Conservation (phyloP, 129 eudicot species). For the Erigeron canadensis region DNA sequence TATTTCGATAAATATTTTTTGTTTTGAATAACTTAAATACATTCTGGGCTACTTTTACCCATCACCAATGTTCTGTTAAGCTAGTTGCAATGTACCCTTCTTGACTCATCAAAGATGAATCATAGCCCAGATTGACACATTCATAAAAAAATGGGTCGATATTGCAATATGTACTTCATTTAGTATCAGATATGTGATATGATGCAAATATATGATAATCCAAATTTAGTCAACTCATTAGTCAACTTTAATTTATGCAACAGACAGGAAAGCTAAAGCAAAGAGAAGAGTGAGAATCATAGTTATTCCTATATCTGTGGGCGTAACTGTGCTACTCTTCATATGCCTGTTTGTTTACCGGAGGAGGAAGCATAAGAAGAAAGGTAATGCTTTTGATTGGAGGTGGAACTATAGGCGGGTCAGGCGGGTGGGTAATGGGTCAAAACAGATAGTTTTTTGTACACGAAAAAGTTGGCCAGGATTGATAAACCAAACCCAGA, state of each 20-base stretch:
- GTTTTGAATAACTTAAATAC: too few relatives aligned
- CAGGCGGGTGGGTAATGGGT: too few relatives aligned
- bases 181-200: not conserved
- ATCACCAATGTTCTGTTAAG: not conserved
- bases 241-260: not conserved
- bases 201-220: too few relatives aligned
- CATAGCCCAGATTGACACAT: too few relatives aligned
- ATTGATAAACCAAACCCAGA: too few relatives aligned
- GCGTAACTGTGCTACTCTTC: constrained; percentile 17
- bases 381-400: constrained; percentile 15
- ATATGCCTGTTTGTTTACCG: constrained; percentile 20
- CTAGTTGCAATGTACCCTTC: not conserved
- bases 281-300: constrained; percentile 23
- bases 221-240: too few relatives aligned
- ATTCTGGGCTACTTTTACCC: not conserved
- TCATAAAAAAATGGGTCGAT: too few relatives aligned
- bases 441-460: too few relatives aligned
- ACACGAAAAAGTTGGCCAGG: too few relatives aligned
- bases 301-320: constrained; percentile 22
- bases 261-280: constrained; percentile 10
- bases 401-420: too few relatives aligned
- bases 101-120: not conserved
- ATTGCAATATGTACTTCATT: too few relatives aligned
- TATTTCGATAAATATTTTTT: too few relatives aligned
- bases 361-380: constrained; percentile 21